Percentiles rank a stretch among this genome's conserved stretches.
These are phyloP conservation scores for Exophiala xenobiotica DNA, from an alignment of 2,329 filamentous ascomycete species.

Conservation along the genomic window DNA sequence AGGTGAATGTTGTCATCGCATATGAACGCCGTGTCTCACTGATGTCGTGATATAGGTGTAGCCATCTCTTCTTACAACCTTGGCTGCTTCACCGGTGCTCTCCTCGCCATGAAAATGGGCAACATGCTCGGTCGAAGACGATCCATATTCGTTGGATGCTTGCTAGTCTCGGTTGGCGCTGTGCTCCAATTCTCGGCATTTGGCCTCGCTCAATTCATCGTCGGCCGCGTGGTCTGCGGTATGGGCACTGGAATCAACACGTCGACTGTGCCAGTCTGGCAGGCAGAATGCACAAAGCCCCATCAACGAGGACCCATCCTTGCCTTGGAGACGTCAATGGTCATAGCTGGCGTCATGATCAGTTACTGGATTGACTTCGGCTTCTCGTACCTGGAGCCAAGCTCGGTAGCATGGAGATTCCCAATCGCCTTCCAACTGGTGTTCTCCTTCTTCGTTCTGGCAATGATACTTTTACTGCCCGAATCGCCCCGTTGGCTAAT, in stretches of 20 bases:
- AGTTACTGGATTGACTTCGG: slow-evolving; percentile 54
- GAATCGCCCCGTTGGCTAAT: slow-evolving; percentile 61
- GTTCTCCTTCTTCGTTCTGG: slow-evolving; percentile 53
- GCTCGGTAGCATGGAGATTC: slow-evolving; percentile 53
- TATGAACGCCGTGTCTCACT: slow-evolving; percentile 13
- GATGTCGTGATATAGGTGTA: slow-evolving; percentile 22
- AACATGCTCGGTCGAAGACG: slow-evolving; percentile 52
- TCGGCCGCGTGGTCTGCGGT: slow-evolving; percentile 23
- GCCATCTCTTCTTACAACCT: slow-evolving; percentile 42
- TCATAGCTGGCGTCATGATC: slow-evolving; percentile 49
- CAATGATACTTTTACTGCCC: slow-evolving; percentile 51
- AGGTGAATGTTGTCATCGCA: slow-evolving; percentile 34
- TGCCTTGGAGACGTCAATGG: slow-evolving; percentile 54
- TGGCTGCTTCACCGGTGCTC: slow-evolving; percentile 51
- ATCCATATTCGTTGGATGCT: slow-evolving; percentile 50
- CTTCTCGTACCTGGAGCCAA: slow-evolving; percentile 52
- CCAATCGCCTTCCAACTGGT: slow-evolving; percentile 59
- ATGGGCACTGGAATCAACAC: slow-evolving; percentile 35
- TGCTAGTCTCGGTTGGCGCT: slow-evolving; percentile 47
- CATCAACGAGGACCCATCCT: slow-evolving; percentile 52
- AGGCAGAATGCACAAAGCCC: slow-evolving; percentile 44
- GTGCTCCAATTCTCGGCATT: slow-evolving; percentile 32
- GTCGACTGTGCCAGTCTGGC: slow-evolving; percentile 39
- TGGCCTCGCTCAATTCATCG: slow-evolving; percentile 32
- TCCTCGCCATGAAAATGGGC: slow-evolving; percentile 50